Evolutionary conservation across 2,329 filamentous ascomycete genomes (phyloP).

Genomic region (Sporothrix mexicana): DNA sequence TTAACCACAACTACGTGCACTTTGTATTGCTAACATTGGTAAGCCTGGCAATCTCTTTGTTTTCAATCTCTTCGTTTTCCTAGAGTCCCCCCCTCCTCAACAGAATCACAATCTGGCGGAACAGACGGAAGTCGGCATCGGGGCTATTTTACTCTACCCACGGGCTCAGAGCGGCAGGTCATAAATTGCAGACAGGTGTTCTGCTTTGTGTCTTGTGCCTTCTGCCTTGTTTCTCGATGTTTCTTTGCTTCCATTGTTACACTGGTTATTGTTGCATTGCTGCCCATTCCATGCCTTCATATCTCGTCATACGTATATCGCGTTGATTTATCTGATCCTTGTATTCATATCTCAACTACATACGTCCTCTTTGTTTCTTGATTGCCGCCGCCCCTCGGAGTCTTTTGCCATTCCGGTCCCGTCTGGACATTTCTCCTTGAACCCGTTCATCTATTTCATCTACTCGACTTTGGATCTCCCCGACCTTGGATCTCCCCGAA

Average conservation of each 20-base stretch:
- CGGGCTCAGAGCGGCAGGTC: neutral
- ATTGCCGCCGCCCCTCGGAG: neutral
- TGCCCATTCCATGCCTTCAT: neutral
- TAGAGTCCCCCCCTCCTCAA: neutral
- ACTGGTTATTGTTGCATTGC: neutral
- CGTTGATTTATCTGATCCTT: neutral
- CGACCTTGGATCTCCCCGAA: neutral
- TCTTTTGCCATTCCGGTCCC: neutral
- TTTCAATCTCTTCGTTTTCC: neutral
- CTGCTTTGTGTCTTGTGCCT: neutral
- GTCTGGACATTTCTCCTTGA: neutral
- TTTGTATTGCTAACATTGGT: neutral
- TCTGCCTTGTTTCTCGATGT: neutral
- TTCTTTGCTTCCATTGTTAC: neutral
- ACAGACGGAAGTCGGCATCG: constrained; percentile 10
- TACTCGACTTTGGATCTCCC: neutral
- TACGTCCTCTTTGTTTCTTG: neutral
- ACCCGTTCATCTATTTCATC: no score
- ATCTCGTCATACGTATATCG: neutral
- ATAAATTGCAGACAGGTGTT: neutral
- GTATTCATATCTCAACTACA: neutral
- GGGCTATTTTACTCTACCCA: constrained; percentile 13
- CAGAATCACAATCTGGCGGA: neutral
- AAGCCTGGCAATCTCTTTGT: neutral
- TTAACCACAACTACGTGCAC: no score